Evolutionary conservation across 2,329 filamentous ascomycete genomes (phyloP).

Genomic region (Botryotinia calthae): DNA sequence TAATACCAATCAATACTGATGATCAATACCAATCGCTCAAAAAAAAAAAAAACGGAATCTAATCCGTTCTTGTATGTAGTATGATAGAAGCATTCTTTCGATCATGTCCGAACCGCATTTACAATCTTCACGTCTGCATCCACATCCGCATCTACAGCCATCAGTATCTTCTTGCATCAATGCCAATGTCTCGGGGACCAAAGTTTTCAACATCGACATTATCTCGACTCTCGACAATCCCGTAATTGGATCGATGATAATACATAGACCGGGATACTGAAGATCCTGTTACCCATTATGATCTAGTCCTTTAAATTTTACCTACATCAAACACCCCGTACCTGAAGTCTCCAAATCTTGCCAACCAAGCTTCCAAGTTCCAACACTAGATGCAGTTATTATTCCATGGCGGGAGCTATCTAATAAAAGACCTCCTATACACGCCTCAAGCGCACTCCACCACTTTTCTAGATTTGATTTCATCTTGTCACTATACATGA

Average conservation of each 20-base stretch:
- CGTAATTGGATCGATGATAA: conserved; percentile 8
- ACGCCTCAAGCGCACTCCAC: conserved; percentile 2
- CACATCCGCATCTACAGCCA: not conserved
- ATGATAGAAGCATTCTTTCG: not conserved
- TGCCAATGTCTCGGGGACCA: conserved; percentile 6
- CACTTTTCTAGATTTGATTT: not conserved
- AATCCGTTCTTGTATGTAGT: not conserved
- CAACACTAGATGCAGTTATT: not conserved
- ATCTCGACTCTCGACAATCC: not conserved
- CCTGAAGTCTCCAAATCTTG: conserved; percentile 11
- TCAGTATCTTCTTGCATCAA: not conserved
- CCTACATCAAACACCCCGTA: not conserved
- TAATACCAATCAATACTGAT: not conserved
- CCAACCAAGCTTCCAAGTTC: not conserved
- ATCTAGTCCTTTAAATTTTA: not conserved
- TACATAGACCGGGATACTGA: not conserved
- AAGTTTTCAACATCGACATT: not conserved
- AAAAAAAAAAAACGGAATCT: not conserved
- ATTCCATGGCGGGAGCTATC: conserved; percentile 3
- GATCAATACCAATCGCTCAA: not conserved
- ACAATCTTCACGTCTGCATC: not conserved
- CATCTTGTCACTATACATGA: not conserved
- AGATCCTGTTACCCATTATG: conserved; percentile 1
- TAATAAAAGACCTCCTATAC: not conserved
- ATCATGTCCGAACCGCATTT: not conserved